phyloP scores from a whole-genome alignment of 148 eudicot genomes.

The Heliamphora exappendiculata region DNA sequence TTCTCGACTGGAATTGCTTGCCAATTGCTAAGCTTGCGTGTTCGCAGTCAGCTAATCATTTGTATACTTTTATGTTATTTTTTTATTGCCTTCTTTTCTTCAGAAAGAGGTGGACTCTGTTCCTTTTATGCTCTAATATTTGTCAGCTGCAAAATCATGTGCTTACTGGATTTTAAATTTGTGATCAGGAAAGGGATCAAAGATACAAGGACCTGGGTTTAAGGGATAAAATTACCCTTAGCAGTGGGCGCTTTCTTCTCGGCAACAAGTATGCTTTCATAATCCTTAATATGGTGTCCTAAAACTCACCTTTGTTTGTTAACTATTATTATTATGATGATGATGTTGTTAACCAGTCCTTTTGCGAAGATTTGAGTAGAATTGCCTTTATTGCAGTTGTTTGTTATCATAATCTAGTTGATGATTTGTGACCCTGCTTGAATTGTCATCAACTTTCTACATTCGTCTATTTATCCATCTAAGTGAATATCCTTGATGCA shows the following conservation, averaged over 20 bases:
- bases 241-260: slow-evolving; percentile 96
- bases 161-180: slow-evolving; percentile 4
- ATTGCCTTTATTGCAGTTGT: background rate
- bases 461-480: background rate
- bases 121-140: background rate
- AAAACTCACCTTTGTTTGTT: background rate
- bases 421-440: background rate
- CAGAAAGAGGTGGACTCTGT: background rate
- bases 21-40: background rate
- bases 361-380: background rate
- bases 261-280: slow-evolving; percentile 77
- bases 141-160: background rate
- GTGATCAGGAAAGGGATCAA: slow-evolving; percentile 86
- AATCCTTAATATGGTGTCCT: background rate
- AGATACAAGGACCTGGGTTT: slow-evolving; percentile 95
- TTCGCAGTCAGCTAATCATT: background rate
- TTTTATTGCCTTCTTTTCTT: background rate
- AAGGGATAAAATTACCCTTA: slow-evolving; percentile 91
- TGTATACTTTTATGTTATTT: background rate
- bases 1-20: background rate
- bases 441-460: background rate
- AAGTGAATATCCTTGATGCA: background rate
- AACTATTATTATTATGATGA: slow-evolving; percentile 8
- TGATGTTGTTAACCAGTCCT: background rate
- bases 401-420: background rate